phyloP scores from a whole-genome alignment of 177 flowering plant species.

The Tripterygium wilfordii region DNA sequence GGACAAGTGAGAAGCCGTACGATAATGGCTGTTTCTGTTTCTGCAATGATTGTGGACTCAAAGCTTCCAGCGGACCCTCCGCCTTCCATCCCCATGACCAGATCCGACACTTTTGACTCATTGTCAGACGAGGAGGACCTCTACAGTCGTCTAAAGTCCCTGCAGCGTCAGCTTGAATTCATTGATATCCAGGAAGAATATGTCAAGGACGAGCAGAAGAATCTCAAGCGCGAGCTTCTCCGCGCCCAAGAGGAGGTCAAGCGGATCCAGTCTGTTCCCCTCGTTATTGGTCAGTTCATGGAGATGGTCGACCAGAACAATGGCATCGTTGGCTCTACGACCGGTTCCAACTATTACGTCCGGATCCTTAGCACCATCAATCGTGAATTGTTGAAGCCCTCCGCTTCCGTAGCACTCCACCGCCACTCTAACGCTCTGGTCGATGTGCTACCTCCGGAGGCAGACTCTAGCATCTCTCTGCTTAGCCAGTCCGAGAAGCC shows the following conservation, averaged over 20 bases:
- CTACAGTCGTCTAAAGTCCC: constrained; percentile 65
- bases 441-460: constrained; percentile 75
- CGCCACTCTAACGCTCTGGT: constrained; percentile 90
- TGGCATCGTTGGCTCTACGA: constrained; percentile 90
- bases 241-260: constrained; percentile 96
- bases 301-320: constrained; percentile 98
- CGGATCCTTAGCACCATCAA: constrained; percentile 86
- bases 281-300: constrained; percentile 97
- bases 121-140: constrained; percentile 68
- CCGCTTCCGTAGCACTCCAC: constrained; percentile 86
- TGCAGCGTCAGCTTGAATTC: constrained; percentile 83
- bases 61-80: constrained; percentile 29
- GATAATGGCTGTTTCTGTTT: constrained; percentile 35
- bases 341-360: constrained; percentile 92
- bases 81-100: constrained; percentile 17
- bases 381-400: constrained; percentile 80
- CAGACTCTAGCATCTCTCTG: constrained; percentile 72
- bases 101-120: constrained; percentile 15
- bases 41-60: constrained; percentile 36
- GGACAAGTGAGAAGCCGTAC: no score
- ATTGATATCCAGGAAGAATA: constrained; percentile 90
- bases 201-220: constrained; percentile 90
- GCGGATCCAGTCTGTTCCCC: constrained; percentile 93
- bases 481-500: constrained; percentile 84
- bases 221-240: constrained; percentile 77